Percentiles rank a stretch among this genome's conserved stretches.
Conservation (phyloP, 148 eudicot species). For the Cornus florida region DNA sequence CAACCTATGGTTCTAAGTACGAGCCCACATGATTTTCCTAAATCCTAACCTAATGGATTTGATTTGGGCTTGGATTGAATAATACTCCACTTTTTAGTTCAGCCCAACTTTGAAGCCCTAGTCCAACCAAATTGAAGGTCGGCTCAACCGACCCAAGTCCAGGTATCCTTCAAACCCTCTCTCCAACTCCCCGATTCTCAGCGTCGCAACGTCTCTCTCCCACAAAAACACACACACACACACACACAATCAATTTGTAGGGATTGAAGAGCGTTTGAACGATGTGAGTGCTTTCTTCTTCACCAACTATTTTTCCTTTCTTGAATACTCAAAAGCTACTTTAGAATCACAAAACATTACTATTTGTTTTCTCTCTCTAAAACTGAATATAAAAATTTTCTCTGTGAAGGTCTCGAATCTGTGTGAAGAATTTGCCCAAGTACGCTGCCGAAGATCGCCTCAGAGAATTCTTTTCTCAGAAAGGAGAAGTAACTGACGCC, state of each 20-base stretch:
- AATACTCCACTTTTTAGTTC: no score
- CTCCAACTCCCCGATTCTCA: neutral
- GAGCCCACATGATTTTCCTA: no score
- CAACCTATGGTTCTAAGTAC: no score
- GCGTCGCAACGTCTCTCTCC: neutral
- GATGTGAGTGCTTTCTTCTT: constrained; percentile 2
- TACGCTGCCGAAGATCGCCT: constrained; percentile 66
- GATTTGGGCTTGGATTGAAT: no score
- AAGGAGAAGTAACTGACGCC: constrained; percentile 93
- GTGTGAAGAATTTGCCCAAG: constrained; percentile 82
- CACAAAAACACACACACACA: no score
- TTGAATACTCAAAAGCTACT: neutral
- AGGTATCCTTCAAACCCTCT: neutral
- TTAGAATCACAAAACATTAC: no score
- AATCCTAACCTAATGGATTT: no score
- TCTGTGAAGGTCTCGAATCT: constrained; percentile 70
- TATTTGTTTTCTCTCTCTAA: neutral
- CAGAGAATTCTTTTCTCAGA: constrained; percentile 71
- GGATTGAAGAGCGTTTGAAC: neutral
- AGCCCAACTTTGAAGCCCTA: no score
- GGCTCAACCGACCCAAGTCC: no score
- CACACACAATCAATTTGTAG: neutral
- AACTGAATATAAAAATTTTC: neutral
- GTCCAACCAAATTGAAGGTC: no score
- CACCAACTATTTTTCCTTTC: neutral